phyloP scores from a whole-genome alignment of 805 yeast species.

The Wickerhamiella azyma region DNA sequence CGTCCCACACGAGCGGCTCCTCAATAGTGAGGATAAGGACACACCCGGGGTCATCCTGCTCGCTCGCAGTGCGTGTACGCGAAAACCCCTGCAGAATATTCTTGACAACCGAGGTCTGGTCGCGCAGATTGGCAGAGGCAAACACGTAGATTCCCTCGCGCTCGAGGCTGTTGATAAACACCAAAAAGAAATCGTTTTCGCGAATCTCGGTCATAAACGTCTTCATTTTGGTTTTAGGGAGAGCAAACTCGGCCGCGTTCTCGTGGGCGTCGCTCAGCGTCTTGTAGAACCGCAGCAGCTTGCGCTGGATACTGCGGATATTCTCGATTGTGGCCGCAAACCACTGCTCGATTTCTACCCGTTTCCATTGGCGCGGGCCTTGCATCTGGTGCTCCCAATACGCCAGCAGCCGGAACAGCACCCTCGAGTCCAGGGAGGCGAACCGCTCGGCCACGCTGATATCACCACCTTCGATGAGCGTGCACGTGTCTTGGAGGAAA shows the following conservation, averaged over 20 bases:
- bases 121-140: conserved; percentile 47
- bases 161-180: conserved; percentile 60
- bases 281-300: conserved; percentile 62
- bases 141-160: conserved; percentile 66
- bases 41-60: conserved; percentile 38
- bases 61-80: conserved; percentile 20
- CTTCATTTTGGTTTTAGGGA: conserved; percentile 26
- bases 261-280: conserved; percentile 56
- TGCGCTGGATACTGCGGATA: conserved; percentile 48
- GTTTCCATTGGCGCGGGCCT: conserved; percentile 38
- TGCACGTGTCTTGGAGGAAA: conserved; percentile 62
- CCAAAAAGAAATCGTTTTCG: conserved; percentile 58
- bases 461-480: conserved; percentile 67
- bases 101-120: conserved; percentile 26
- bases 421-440: conserved; percentile 46
- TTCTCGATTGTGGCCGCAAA: conserved; percentile 28
- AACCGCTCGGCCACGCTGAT: conserved; percentile 69
- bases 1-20: conserved; percentile 86
- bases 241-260: conserved; percentile 40
- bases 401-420: conserved; percentile 52
- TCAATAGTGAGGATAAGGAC: conserved; percentile 62
- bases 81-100: conserved; percentile 23
- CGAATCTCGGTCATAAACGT: conserved; percentile 44
- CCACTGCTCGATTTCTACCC: conserved; percentile 39
- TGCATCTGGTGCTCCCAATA: conserved; percentile 61